These are phyloP conservation scores for Tothia fuscella DNA, from an alignment of 2,329 filamentous ascomycete genomes.

Conservation along the genomic window DNA sequence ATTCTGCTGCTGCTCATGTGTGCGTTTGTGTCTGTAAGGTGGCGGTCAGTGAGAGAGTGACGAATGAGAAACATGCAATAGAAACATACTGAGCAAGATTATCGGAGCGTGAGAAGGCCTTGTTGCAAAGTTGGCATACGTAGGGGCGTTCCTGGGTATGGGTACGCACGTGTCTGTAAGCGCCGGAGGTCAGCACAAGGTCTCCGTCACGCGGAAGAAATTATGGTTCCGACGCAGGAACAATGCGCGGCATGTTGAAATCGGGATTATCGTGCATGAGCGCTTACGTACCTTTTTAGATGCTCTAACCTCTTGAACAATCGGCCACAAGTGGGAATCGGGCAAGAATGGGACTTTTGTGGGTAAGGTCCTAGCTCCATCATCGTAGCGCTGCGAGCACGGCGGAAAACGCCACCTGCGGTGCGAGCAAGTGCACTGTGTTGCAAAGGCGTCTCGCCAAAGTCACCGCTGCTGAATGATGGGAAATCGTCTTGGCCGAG, in stretches of 20 bases:
- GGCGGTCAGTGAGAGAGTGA: constrained; percentile 26
- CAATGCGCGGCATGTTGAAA: background rate
- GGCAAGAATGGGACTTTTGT: constrained; percentile 96
- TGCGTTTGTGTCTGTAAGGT: constrained; percentile 50
- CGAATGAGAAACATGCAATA: constrained; percentile 11
- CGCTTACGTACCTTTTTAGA: constrained; percentile 91
- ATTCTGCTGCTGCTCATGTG: constrained; percentile 64
- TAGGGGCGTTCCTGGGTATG: constrained; percentile 99
- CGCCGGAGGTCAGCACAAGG: constrained; percentile 33
- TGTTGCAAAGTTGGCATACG: constrained; percentile 94
- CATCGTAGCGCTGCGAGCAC: constrained; percentile 86
- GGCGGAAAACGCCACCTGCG: constrained; percentile 64
- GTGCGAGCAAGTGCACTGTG: constrained; percentile 48
- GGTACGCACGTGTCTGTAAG: constrained; percentile 83
- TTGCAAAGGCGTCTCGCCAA: constrained; percentile 35
- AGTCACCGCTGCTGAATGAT: constrained; percentile 50
- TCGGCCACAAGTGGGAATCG: constrained; percentile 94
- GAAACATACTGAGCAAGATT: constrained; percentile 85
- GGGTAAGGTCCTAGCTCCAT: constrained; percentile 96
- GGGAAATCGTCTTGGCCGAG: constrained; percentile 59
- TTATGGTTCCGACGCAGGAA: constrained; percentile 19
- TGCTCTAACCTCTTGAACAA: constrained; percentile 99
- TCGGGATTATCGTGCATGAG: constrained; percentile 16
- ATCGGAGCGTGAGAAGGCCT: constrained; percentile 96
- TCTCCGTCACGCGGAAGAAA: constrained; percentile 15